Evolutionary conservation across 768 basidiomycete species (phyloP), one percentile per base, ranked within the genome.

Genomic region (Porphyrellus cyaneotinctus): DNA sequence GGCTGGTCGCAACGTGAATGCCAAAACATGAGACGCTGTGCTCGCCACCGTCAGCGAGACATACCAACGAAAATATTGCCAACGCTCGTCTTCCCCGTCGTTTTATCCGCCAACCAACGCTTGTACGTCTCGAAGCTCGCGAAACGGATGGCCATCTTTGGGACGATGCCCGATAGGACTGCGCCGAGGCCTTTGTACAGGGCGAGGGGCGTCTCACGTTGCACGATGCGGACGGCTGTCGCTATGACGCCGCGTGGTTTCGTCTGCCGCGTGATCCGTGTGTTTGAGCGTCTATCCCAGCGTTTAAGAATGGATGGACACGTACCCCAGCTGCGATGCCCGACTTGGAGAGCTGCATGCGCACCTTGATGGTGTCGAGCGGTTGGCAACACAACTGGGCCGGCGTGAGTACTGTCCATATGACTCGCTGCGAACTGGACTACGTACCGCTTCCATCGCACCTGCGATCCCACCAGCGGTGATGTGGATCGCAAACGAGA

Each of bases 121-220:
- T 95, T 94, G 79, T 99, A 99, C 41, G 84, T 78, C 74, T 99
- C 97, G 68, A 99, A 99, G 69, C 91, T 92, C 11, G 95, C 95
- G 69, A 98, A 99, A 32, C 97, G 88, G 66, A 94, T 97, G 43
- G 93, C 93, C 97, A 99, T 99, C 75, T 99, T 99, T 1, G 97
- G 97, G 9, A 97, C 92, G 69, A 99, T 99, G 12, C 97, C 97
- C 12, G 91, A 87, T 42, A 95, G 75, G 38, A 99, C 97, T 10
- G 97, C 97, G 20, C 97, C 97, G 33, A 99, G 82, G 57, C 95
- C 97, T 69, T 99, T 99, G 82, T 98, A 99, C 35, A 99, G 73
- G 3, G 97, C 97, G 35, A 98, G 79, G 0, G 93, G 92, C 3
- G 95, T 95, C 74, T 99, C 97, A 50, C 93, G 82, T 53, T 78